Percentiles rank a stretch among this genome's conserved stretches.
Conservation (phyloP, 768 basidiomycete species). For the Sarcodon aspratus region DNA sequence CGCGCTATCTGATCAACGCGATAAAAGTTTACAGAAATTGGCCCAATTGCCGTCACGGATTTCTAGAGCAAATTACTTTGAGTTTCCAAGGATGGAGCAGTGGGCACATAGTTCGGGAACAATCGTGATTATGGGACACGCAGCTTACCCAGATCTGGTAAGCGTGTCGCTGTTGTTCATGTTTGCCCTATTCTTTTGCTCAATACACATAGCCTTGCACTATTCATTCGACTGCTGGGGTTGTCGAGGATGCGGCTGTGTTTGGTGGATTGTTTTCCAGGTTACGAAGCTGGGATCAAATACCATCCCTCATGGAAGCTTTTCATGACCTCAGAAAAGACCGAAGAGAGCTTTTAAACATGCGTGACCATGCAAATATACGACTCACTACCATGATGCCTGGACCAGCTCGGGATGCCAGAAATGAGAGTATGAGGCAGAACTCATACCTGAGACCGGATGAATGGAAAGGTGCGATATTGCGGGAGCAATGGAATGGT, state of each 20-base stretch:
- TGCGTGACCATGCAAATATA: conserved; percentile 35
- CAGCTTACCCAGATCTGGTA: conserved; percentile 47
- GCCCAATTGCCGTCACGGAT: too few species aligned
- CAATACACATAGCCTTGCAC: conserved; percentile 49
- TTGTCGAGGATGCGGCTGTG: conserved; percentile 52
- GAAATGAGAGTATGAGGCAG: conserved; percentile 29
- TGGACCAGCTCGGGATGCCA: conserved; percentile 30
- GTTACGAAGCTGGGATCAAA: conserved; percentile 32
- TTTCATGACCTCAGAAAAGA: conserved; percentile 48
- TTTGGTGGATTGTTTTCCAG: conserved; percentile 48
- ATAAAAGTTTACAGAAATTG: too few species aligned
- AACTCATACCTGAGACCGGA: conserved; percentile 23
- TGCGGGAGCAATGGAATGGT: conserved; percentile 39
- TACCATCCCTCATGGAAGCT: conserved; percentile 38
- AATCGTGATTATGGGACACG: conserved; percentile 46
- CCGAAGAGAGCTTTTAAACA: conserved; percentile 34
- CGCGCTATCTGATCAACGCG: too few species aligned
- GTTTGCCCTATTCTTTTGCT: background rate
- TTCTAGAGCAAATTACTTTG: conserved; percentile 25
- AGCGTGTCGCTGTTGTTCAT: too few species aligned
- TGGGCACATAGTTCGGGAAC: conserved; percentile 37
- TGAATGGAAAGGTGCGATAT: conserved; percentile 33
- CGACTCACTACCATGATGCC: conserved; percentile 30
- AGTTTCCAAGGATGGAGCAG: conserved; percentile 23
- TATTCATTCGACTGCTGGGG: conserved; percentile 37